phyloP scores from a whole-genome alignment of 805 yeast genomes.

The Wickerhamiella brachini region DNA sequence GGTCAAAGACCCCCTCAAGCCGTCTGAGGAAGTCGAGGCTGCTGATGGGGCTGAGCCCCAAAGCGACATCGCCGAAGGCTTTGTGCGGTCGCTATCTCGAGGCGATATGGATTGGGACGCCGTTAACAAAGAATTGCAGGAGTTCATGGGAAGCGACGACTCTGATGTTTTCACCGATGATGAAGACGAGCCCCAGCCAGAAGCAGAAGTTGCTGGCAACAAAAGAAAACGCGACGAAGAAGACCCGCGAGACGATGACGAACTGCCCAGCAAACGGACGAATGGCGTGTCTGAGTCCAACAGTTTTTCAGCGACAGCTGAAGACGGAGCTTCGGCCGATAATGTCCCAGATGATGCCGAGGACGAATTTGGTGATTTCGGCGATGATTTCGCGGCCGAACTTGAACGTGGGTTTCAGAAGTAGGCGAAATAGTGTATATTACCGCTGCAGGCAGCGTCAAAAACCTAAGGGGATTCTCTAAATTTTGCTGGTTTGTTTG shows the following conservation, averaged over 20 bases:
- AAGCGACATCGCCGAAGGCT: constrained; percentile 32
- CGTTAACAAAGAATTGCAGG: constrained; percentile 42
- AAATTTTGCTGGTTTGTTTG: too few relatives aligned
- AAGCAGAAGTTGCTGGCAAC: constrained; percentile 3
- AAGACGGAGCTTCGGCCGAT: background rate
- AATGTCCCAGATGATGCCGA: background rate
- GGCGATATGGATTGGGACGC: constrained; percentile 34
- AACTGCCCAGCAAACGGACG: background rate
- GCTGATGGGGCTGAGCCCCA: constrained; percentile 31
- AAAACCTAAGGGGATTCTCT: too few relatives aligned
- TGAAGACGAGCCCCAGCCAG: constrained; percentile 3
- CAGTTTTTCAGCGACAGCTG: too few relatives aligned
- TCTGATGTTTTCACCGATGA: constrained; percentile 15
- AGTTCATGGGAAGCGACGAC: constrained; percentile 28
- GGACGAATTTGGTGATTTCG: constrained; percentile 8
- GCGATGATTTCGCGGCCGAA: constrained; percentile 20
- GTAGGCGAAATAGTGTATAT: constrained; percentile 2
- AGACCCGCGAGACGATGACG: too few relatives aligned
- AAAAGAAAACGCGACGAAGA: background rate
- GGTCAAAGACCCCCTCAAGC: constrained; percentile 35
- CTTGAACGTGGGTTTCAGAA: constrained; percentile 18
- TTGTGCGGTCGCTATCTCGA: constrained; percentile 16
- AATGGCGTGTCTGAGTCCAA: background rate
- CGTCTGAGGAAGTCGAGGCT: constrained; percentile 18
- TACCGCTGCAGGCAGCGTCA: background rate